Conservation (phyloP, 306 rosid genomes). For the Prosopis cineraria region DNA sequence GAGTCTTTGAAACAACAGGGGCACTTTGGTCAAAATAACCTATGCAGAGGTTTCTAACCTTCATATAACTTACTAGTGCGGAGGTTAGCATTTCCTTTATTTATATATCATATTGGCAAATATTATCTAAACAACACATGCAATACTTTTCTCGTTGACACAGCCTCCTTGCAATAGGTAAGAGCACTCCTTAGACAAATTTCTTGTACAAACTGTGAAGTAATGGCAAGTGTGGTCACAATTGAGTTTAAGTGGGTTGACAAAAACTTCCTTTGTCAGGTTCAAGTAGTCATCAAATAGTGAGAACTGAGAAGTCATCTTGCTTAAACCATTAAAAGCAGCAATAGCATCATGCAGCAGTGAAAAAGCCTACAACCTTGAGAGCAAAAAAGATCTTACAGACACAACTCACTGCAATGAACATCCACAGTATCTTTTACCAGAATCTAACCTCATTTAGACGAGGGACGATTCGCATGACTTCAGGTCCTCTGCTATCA, state of each 20-base stretch:
- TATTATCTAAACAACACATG: too few relatives aligned
- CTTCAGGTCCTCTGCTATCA: conserved; percentile 98
- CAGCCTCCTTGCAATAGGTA: too few relatives aligned
- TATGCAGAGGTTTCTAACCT: not conserved
- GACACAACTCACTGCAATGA: conserved; percentile 2
- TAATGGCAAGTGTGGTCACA: too few relatives aligned
- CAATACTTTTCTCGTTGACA: too few relatives aligned
- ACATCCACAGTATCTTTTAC: conserved; percentile 25
- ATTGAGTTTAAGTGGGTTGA: too few relatives aligned
- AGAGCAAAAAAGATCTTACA: not conserved
- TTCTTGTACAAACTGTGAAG: too few relatives aligned
- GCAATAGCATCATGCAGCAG: not conserved
- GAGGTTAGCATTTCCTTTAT: not conserved
- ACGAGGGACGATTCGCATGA: conserved; percentile 92
- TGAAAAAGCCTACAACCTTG: not conserved
- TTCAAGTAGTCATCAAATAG: too few relatives aligned
- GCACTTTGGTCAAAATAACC: not conserved
- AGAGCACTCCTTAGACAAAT: too few relatives aligned
- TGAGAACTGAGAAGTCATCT: conserved; percentile 9
- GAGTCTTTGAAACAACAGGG: not conserved
- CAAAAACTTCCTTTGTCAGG: too few relatives aligned
- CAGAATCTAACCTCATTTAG: conserved; percentile 77
- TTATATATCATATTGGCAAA: too few relatives aligned
- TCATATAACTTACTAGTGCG: not conserved
- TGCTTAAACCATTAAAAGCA: conserved; percentile 15